phyloP scores from a whole-genome alignment of 225 moss, liverwort and hornwort species.

The Antitrichia curtipendula region DNA sequence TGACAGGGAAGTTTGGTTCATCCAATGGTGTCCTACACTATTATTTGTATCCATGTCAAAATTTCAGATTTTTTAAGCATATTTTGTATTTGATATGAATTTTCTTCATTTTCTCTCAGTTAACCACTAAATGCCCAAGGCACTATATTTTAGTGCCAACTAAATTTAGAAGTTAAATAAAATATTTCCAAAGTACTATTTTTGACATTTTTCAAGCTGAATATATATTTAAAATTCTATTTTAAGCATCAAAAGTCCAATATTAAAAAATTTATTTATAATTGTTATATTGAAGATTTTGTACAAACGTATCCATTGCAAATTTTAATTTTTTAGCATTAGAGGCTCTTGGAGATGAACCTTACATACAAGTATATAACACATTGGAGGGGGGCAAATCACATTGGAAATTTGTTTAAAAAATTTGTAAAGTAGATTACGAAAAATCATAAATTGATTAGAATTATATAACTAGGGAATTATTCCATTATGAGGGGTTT shows the following conservation, averaged over 20 bases:
- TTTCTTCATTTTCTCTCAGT: too few relatives aligned
- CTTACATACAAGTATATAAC: rapidly evolving
- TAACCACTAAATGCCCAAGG: too few relatives aligned
- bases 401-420: not conserved
- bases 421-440: rapidly evolving
- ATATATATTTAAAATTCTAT: not conserved
- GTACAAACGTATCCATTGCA: rapidly evolving
- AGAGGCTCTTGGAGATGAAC: not conserved
- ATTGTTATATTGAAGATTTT: not conserved
- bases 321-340: not conserved
- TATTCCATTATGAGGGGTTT: too few relatives aligned
- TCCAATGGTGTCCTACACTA: too few relatives aligned
- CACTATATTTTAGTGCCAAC: not conserved
- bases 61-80: too few relatives aligned
- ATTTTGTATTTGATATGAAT: too few relatives aligned
- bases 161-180: too few relatives aligned
- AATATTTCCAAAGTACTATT: not conserved
- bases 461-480: too few relatives aligned
- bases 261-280: rapidly evolving
- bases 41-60: too few relatives aligned
- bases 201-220: not conserved
- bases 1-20: too few relatives aligned
- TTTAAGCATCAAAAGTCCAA: not conserved
- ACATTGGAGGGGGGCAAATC: rapidly evolving
- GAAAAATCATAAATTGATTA: too few relatives aligned